Conservation (phyloP, 805 yeast genomes). For the Starmera caribaea region DNA sequence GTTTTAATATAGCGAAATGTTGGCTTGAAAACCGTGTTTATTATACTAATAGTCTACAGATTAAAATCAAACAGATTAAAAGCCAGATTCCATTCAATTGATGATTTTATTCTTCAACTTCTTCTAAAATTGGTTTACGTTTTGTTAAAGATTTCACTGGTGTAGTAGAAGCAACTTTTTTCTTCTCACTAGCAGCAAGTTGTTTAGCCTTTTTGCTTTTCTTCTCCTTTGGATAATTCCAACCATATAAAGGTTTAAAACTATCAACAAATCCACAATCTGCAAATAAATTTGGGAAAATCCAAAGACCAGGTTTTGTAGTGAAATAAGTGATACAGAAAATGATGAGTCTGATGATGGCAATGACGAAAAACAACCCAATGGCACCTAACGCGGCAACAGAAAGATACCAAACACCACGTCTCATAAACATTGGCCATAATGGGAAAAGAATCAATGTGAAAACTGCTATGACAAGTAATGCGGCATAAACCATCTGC, state of each 20-base stretch:
- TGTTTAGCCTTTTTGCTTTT: constrained; percentile 8
- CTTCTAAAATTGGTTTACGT: constrained; percentile 22
- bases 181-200: not conserved
- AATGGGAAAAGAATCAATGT: constrained; percentile 78
- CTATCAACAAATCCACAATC: constrained; percentile 92
- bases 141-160: constrained; percentile 1
- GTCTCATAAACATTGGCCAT: constrained; percentile 89
- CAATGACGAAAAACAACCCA: constrained; percentile 65
- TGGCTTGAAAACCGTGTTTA: too few relatives aligned
- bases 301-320: constrained; percentile 77
- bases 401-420: constrained; percentile 85
- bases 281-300: constrained; percentile 91
- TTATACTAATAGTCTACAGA: too few relatives aligned
- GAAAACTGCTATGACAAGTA: constrained; percentile 49
- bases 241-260: constrained; percentile 74
- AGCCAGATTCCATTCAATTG: not conserved
- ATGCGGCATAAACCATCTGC: constrained; percentile 27
- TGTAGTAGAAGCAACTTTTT: constrained; percentile 1
- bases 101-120: constrained; percentile 15
- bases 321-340: constrained; percentile 49
- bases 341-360: constrained; percentile 69
- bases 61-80: not conserved
- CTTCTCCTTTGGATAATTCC: constrained; percentile 23
- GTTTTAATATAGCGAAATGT: too few relatives aligned
- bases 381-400: constrained; percentile 67